A percentile compares a stretch with the other conserved stretches of the same genome.
phyloP scores from a whole-genome alignment of 257 asterid genomes.

The Scutellaria baicalensis region DNA sequence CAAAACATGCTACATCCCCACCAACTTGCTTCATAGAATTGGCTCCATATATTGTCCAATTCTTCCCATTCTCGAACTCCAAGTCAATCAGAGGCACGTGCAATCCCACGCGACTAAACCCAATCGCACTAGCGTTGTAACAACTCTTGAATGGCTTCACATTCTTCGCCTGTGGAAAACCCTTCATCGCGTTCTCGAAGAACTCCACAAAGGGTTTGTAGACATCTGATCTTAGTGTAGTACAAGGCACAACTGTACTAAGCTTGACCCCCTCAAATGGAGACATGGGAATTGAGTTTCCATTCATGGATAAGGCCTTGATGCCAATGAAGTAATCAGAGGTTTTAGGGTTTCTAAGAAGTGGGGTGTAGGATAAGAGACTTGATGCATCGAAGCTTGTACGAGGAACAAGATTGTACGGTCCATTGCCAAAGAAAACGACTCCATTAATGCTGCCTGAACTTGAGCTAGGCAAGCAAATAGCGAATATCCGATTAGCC shows the following conservation, averaged over 20 bases:
- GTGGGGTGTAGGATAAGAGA: constrained; percentile 26
- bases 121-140: constrained; percentile 7
- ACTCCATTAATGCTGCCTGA: background rate
- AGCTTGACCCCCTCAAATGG: constrained; percentile 20
- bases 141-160: constrained; percentile 22
- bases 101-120: constrained; percentile 7
- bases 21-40: constrained; percentile 37
- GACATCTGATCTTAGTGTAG: constrained; percentile 8
- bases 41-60: constrained; percentile 39
- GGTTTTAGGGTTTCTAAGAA: constrained; percentile 23
- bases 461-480: constrained; percentile 23
- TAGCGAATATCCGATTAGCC: constrained; percentile 11
- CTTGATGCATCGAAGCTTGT: constrained; percentile 11
- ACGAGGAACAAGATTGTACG: constrained; percentile 19
- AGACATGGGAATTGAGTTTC: constrained; percentile 11
- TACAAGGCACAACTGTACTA: constrained; percentile 18
- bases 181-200: constrained; percentile 13
- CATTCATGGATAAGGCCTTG: constrained; percentile 18
- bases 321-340: constrained; percentile 19
- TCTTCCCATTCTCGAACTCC: constrained; percentile 17
- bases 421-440: constrained; percentile 17
- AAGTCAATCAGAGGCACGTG: constrained; percentile 24
- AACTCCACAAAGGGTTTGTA: constrained; percentile 5
- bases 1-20: constrained; percentile 31
- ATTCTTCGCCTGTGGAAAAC: constrained; percentile 9